Evolutionary conservation across 1,284 basidiomycete genomes (phyloP).

Genomic region (Exobasidium rhododendri): DNA sequence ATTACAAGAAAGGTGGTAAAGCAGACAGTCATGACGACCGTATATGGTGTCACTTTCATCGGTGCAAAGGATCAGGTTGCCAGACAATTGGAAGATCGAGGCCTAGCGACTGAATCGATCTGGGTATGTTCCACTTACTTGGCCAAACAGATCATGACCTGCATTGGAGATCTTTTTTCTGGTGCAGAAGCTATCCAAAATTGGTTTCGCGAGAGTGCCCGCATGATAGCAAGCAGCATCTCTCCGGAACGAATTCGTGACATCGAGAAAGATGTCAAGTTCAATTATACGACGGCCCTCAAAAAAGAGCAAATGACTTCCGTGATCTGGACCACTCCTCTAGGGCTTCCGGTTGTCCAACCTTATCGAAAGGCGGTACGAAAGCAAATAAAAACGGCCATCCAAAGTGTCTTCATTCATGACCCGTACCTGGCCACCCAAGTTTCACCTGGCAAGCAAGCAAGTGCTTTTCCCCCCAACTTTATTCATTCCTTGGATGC

Average conservation of each 20-base stretch:
- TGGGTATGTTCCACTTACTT: constrained; percentile 80
- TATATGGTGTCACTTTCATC: constrained; percentile 94
- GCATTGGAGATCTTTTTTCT: constrained; percentile 85
- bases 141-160: constrained; percentile 48
- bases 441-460: constrained; percentile 83
- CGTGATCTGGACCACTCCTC: constrained; percentile 92
- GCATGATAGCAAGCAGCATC: constrained; percentile 82
- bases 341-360: constrained; percentile 92
- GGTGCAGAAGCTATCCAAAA: constrained; percentile 87
- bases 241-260: constrained; percentile 70
- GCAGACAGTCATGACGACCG: constrained; percentile 99
- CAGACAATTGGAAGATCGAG: constrained; percentile 75
- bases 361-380: constrained; percentile 83
- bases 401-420: constrained; percentile 90
- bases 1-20: constrained; percentile 94
- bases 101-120: constrained; percentile 68
- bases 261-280: neutral
- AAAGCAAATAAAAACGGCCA: constrained; percentile 69
- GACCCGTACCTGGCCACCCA: constrained; percentile 77
- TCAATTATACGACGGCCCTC: constrained; percentile 7
- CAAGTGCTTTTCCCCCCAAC: constrained; percentile 96
- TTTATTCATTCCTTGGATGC: constrained; percentile 97
- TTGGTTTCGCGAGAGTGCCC: constrained; percentile 81
- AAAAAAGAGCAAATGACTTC: constrained; percentile 80
- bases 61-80: constrained; percentile 95